Conservation (phyloP, 2,329 filamentous ascomycete genomes). For the Trichoderma guizhouense region DNA sequence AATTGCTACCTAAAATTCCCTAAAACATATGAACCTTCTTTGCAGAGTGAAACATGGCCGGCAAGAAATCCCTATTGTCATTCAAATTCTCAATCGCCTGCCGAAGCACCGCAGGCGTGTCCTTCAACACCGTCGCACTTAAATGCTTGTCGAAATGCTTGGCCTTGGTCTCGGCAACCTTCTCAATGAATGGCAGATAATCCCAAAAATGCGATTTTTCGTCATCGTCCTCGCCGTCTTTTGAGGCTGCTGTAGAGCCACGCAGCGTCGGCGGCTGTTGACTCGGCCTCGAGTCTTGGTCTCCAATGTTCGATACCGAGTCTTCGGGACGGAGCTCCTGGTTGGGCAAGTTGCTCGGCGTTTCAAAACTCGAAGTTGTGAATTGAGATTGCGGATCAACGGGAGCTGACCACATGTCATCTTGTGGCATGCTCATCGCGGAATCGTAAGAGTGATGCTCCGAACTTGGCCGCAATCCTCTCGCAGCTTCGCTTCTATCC, state of each 20-base stretch:
- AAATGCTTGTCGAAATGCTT: conserved; percentile 16
- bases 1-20: not conserved
- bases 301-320: not conserved
- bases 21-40: conserved; percentile 18
- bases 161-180: not conserved
- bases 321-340: conserved; percentile 9
- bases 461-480: not conserved
- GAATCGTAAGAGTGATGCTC: not conserved
- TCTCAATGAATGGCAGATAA: not conserved
- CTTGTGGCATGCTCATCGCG: not conserved
- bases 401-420: conserved; percentile 2
- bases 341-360: not conserved
- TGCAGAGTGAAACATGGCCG: conserved; percentile 20
- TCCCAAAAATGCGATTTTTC: conserved; percentile 2
- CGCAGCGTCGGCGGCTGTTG: not conserved
- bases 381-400: not conserved
- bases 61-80: conserved; percentile 19
- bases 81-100: conserved; percentile 21
- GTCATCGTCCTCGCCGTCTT: not conserved
- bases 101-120: conserved; percentile 12
- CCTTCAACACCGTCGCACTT: conserved; percentile 14
- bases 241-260: not conserved
- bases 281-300: not conserved
- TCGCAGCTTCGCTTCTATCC: not conserved
- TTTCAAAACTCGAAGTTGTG: not conserved